These are phyloP conservation scores for Tremella yokohamensis DNA, from an alignment of 768 basidiomycete species.

Conservation along the genomic window DNA sequence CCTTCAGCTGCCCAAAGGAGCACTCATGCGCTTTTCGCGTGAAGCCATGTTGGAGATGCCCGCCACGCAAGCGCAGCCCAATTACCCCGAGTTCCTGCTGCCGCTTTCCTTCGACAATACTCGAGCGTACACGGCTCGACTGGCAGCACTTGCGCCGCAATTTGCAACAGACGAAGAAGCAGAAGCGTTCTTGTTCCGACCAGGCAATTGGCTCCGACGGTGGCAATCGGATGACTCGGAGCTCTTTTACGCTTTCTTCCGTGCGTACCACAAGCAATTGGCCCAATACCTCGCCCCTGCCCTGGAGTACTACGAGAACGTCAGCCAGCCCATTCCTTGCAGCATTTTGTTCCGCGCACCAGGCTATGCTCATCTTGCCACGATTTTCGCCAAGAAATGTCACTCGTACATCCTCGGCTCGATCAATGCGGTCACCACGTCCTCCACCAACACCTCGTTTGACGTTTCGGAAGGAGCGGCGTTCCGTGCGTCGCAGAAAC, in stretches of 20 bases:
- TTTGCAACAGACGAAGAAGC: conserved; percentile 41
- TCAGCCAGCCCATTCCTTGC: conserved; percentile 36
- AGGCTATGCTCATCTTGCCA: conserved; percentile 53
- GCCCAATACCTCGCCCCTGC: conserved; percentile 46
- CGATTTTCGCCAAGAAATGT: conserved; percentile 53
- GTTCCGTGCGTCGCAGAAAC: conserved; percentile 53
- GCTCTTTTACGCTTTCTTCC: conserved; percentile 55
- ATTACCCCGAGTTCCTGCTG: conserved; percentile 48
- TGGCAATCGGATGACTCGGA: conserved; percentile 56
- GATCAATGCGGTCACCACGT: conserved; percentile 54
- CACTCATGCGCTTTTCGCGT: conserved; percentile 50
- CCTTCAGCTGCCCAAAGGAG: conserved; percentile 50
- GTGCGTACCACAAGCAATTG: conserved; percentile 54
- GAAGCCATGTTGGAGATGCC: conserved; percentile 19
- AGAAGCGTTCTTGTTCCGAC: conserved; percentile 49
- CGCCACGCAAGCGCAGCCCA: conserved; percentile 17
- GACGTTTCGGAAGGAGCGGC: conserved; percentile 54
- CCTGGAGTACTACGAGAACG: conserved; percentile 34
- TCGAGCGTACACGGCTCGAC: conserved; percentile 38
- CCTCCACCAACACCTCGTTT: conserved; percentile 46
- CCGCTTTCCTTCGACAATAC: conserved; percentile 47
- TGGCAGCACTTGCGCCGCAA: conserved; percentile 23
- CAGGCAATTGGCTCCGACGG: conserved; percentile 53
- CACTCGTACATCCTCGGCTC: conserved; percentile 55
- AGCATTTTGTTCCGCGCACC: conserved; percentile 50